Evolutionary conservation across 805 yeast genomes (phyloP).

Genomic region (Kregervanrija pseudodelftensis): DNA sequence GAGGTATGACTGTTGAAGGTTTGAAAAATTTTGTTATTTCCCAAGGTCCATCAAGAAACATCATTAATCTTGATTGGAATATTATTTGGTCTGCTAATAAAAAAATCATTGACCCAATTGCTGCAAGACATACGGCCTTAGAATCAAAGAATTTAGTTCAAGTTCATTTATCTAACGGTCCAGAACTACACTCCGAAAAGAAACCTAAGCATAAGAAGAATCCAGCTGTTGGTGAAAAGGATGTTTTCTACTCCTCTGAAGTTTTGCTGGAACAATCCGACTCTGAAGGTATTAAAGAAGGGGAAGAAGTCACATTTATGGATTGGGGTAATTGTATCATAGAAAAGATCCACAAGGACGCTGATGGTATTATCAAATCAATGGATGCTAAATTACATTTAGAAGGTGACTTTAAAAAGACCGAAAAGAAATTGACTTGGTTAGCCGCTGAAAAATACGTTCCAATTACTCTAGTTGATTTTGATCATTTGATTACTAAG

Average conservation of each 20-base stretch:
- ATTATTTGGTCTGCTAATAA: constrained; percentile 97
- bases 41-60: constrained; percentile 97
- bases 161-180: constrained; percentile 62
- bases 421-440: constrained; percentile 94
- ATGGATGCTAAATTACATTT: constrained; percentile 76
- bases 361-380: constrained; percentile 43
- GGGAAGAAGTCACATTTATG: constrained; percentile 95
- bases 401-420: constrained; percentile 96
- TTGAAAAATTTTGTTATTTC: constrained; percentile 86
- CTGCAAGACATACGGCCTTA: constrained; percentile 91
- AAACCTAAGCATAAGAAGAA: constrained; percentile 95
- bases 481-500: constrained; percentile 91
- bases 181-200: constrained; percentile 58
- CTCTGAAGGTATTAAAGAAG: constrained; percentile 56
- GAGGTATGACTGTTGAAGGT: constrained; percentile 99
- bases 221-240: constrained; percentile 80
- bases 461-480: constrained; percentile 75
- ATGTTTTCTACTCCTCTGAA: constrained; percentile 57
- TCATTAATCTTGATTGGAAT: constrained; percentile 95
- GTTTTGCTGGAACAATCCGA: constrained; percentile 83
- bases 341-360: constrained; percentile 59
- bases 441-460: constrained; percentile 73
- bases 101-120: constrained; percentile 93
- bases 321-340: constrained; percentile 96
- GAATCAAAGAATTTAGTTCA: constrained; percentile 57